Conservation (phyloP, 805 yeast genomes). For the Wickerhamomyces bovis region DNA sequence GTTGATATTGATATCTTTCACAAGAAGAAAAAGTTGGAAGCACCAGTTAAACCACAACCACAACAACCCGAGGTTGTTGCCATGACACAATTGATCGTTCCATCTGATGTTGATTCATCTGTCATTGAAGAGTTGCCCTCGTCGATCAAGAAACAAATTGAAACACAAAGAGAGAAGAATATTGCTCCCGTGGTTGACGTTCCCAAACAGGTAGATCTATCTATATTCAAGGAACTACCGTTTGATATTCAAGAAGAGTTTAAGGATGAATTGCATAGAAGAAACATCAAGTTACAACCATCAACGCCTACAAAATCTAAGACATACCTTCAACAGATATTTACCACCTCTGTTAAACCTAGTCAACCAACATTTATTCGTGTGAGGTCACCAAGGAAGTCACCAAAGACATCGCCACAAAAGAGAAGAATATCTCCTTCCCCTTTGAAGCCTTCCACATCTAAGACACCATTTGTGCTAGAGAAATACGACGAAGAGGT, state of each 20-base stretch:
- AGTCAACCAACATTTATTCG: slow-evolving; percentile 11
- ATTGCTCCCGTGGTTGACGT: slow-evolving; percentile 11
- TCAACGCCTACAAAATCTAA: slow-evolving; percentile 17
- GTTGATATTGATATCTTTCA: slow-evolving; percentile 9
- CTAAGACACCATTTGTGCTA: slow-evolving; percentile 2
- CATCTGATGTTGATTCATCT: slow-evolving; percentile 25
- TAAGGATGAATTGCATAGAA: slow-evolving; percentile 40
- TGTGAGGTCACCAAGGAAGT: slow-evolving; percentile 6
- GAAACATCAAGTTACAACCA: slow-evolving; percentile 26
- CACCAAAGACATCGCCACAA: slow-evolving; percentile 12
- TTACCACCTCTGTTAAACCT: slow-evolving; percentile 6
- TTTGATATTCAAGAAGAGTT: slow-evolving; percentile 60
- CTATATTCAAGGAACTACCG: slow-evolving; percentile 43
- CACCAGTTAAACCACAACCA: slow-evolving; percentile 3
- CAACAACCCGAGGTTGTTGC: neutral
- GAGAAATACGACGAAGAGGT: slow-evolving; percentile 17
- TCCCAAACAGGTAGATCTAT: slow-evolving; percentile 24
- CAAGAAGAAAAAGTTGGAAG: slow-evolving; percentile 3
- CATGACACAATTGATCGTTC: slow-evolving; percentile 21
- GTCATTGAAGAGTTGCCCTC: slow-evolving; percentile 43
- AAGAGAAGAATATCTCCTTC: slow-evolving; percentile 4
- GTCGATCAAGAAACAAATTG: slow-evolving; percentile 2
- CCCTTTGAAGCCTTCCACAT: neutral
- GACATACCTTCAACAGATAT: slow-evolving; percentile 20
- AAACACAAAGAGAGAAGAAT: neutral